Evolutionary conservation across 225 moss, liverwort and hornwort genomes (phyloP), one percentile per base, ranked within the genome.

Genomic region (Pleurozium schreberi): DNA sequence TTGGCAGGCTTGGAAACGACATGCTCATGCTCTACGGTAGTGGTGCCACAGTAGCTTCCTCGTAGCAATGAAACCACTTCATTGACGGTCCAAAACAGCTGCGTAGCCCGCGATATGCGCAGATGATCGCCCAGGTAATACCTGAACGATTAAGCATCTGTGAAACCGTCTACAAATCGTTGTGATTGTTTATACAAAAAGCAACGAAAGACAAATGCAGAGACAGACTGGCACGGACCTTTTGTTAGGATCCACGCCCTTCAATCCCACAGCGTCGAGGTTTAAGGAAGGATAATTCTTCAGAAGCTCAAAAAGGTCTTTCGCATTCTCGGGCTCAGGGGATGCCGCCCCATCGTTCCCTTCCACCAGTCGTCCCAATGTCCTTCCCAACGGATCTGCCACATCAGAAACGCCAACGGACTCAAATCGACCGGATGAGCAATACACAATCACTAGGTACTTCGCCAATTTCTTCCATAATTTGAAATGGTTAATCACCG

Each of bases 51-150:
- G 76, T 94, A 94, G 91, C 93, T 92, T 89, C 90, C 92, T 76
- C 92, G 85, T 67, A 94, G 59, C 65, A 93, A 73, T 59, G 94
- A 92, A 89, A 94, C 93, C 85, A 94, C 94, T 88, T 94, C 94
- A 86, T 94, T 93, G 75, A 94, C 94, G 18, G 94, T 94, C 94
- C 94, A 94, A 90, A 92, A 94, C 58, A 94, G 69, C 90, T 93
- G 94, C 53, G 94, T 93, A 16, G 92, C 93, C 63, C 88, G 91
- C 14, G 94, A 91, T 77, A 94, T 92, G 59, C 93, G 93, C 87
- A 93, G 62, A 78, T 94, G 93, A 87, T 94, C 92, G 16, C 94
- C 94, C 75, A 94, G 60, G 80, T 93, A 94, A 70, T 87, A 94
- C 92, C 94, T 94, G 70, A 62, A 86, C 42, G 18, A 38, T 43